Evolutionary conservation across 2,329 filamentous ascomycete species (phyloP), one percentile per base, ranked within the genome.

Genomic region (Exophiala oligosperma): DNA sequence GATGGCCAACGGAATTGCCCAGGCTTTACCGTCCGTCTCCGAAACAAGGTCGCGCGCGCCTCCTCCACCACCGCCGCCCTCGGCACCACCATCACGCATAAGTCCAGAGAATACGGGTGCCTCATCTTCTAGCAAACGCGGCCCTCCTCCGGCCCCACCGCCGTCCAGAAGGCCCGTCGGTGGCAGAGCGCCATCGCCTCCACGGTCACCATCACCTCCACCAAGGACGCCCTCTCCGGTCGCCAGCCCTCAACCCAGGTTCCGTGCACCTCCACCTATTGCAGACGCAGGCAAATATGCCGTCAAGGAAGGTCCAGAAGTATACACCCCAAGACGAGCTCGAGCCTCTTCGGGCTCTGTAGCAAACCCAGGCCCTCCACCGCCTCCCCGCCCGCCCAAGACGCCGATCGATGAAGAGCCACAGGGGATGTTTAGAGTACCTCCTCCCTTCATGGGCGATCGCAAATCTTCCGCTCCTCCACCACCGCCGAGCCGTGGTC

Each of bases 241-340:
- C 17, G 69, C 75, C 26, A 81, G 81, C 8, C 83, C 86, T 23
- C 83, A 87, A 52, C 84, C 85, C 7, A 83, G 81, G 67, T 97
- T 96, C 77, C 83, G 86, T 64, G 93, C 91, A 7, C 94, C 94
- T 47, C 94, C 94, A 35, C 90, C 93, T 2, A 76, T 97, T 59
- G 85, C 91, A 55, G 92, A 96, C 72, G 94, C 94, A 57, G 94
- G 94, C 38, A 96, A 91, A 74, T 94, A 85, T 70, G 91, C 89
- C 2, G 81, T 87, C 61, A 73, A 78, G 29, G 76, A 79, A 56
- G 73, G 72, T 24, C 79, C 74, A 57, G 65, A 78, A 21, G 70
- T 77, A 11, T 68, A 73, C 32, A 75, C 74, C 55, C 70, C 82
- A 72, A 66, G 78, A 69, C 73, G 80, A 68, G 72, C 76, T 58